Evolutionary conservation across 2,329 filamentous ascomycete genomes (phyloP), one percentile per base, ranked within the genome.

Genomic region (Fusarium miscanthi): DNA sequence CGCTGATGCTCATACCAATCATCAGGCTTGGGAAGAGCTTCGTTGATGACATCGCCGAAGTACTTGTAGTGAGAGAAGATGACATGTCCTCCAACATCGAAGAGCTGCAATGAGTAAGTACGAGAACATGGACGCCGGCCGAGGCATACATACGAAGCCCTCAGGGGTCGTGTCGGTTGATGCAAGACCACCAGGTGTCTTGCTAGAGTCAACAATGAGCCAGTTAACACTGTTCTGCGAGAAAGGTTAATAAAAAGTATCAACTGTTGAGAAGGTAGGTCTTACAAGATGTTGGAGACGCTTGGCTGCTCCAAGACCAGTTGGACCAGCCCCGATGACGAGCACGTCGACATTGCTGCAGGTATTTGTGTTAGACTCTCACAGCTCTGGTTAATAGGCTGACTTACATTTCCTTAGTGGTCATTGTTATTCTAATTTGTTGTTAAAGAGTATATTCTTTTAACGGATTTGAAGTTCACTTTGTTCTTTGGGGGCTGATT

Each of bases 21-120:
- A 61, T 94, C 92, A 63, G 94, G 90, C 80, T 94, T 94, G 78
- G 96, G 96, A 42, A 99, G 91, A 58, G 96, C 96, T 88, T 99
- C 95, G 83, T 98, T 90, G 81, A 99, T 92, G 87, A 94, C 97
- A 87, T 99, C 96, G 86, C 99, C 96, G 83, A 99, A 99, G 91
- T 99, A 99, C 87, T 98, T 98, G 92, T 99, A 99, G 90, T 98
- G 95, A 77, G 95, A 98, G 90, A 98, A 98, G 86, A 98, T 98
- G 85, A 98, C 95, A 85, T 98, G 95, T 77, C 95, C 95, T 81
- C 95, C 95, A 78, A 99, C 96, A 85, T 99, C 96, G 89, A 98
- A 99, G 79, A 99, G 90, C 95, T 97, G 79, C 23, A 13, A 64
- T 25, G 17, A 37, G 35, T 42, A 35, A 17, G 8, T 9, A 16